A percentile compares a stretch with the other conserved stretches of the same genome.
phyloP scores from a whole-genome alignment of 1,284 basidiomycete species.

The Trichosporon sp. region DNA sequence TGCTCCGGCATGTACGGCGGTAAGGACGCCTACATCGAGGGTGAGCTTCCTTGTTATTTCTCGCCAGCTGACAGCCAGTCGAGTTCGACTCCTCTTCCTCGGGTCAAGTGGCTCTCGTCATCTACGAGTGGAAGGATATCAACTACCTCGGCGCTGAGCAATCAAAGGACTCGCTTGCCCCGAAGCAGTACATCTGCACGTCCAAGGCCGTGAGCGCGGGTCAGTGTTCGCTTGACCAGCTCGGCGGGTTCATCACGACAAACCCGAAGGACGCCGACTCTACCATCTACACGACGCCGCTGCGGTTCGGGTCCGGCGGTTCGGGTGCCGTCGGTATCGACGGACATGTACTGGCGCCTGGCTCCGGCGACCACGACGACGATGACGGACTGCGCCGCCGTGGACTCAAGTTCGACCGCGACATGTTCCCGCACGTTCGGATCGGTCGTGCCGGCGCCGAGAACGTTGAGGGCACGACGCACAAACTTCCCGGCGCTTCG shows the following conservation, averaged over 20 bases:
- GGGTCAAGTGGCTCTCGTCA: conserved; percentile 89
- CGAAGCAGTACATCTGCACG: conserved; percentile 77
- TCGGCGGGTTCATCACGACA: conserved; percentile 83
- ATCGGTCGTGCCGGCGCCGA: not conserved
- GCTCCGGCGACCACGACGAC: conserved; percentile 24
- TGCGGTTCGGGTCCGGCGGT: conserved; percentile 41
- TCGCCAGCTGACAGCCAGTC: conserved; percentile 60
- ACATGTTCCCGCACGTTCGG: not conserved
- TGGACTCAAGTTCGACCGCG: not conserved
- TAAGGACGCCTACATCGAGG: conserved; percentile 77
- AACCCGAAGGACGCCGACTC: conserved; percentile 69
- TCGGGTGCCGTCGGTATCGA: not conserved
- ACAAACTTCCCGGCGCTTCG: not conserved
- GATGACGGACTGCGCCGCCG: conserved; percentile 3
- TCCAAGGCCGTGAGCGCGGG: conserved; percentile 61
- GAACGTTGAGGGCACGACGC: conserved; percentile 7
- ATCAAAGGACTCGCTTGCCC: conserved; percentile 31
- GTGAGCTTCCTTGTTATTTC: conserved; percentile 59
- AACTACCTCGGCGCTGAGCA: conserved; percentile 70
- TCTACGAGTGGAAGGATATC: conserved; percentile 93
- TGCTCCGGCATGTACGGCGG: conserved; percentile 95
- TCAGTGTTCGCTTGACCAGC: conserved; percentile 68
- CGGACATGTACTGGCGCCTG: conserved; percentile 3
- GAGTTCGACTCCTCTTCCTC: conserved; percentile 74
- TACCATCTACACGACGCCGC: conserved; percentile 57